A percentile compares a stretch with the other conserved stretches of the same genome.
These are phyloP conservation scores for Nannizziopsis barbatae DNA, from an alignment of 2,329 filamentous ascomycete genomes.

Conservation along the genomic window DNA sequence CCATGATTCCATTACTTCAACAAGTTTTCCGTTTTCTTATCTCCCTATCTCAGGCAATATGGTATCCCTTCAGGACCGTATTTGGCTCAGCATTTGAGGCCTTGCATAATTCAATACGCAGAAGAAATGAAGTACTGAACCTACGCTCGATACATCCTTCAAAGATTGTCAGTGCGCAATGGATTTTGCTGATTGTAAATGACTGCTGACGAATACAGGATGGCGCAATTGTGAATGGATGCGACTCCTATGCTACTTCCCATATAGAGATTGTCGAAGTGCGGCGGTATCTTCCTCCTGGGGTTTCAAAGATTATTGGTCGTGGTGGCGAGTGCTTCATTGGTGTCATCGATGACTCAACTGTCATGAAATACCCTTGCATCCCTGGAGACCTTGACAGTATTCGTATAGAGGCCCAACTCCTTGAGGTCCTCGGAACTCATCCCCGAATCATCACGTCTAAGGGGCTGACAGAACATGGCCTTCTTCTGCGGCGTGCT, in stretches of 20 bases:
- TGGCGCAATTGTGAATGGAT: background rate
- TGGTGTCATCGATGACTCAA: constrained; percentile 1
- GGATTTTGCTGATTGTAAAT: constrained; percentile 1
- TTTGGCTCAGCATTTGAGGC: too few relatives aligned
- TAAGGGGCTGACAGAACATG: constrained; percentile 3
- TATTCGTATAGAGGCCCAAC: background rate
- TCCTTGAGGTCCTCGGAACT: constrained; percentile 1
- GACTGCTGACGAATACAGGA: background rate
- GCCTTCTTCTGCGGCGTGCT: background rate
- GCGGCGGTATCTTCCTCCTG: background rate
- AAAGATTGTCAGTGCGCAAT: background rate
- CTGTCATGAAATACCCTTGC: constrained; percentile 3
- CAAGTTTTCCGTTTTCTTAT: too few relatives aligned
- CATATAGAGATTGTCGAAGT: background rate
- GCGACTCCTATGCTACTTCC: background rate
- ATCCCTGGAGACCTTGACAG: constrained; percentile 3
- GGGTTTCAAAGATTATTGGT: constrained; percentile 2
- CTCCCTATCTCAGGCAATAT: too few relatives aligned
- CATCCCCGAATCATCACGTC: constrained; percentile 3
- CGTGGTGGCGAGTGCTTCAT: background rate
- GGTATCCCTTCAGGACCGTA: too few relatives aligned
- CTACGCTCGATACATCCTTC: background rate
- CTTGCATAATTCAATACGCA: too few relatives aligned
- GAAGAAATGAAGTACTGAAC: constrained; percentile 2
- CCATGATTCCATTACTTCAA: too few relatives aligned